Conservation (phyloP, 2,329 filamentous ascomycete genomes). For the Macrophomina tecta region DNA sequence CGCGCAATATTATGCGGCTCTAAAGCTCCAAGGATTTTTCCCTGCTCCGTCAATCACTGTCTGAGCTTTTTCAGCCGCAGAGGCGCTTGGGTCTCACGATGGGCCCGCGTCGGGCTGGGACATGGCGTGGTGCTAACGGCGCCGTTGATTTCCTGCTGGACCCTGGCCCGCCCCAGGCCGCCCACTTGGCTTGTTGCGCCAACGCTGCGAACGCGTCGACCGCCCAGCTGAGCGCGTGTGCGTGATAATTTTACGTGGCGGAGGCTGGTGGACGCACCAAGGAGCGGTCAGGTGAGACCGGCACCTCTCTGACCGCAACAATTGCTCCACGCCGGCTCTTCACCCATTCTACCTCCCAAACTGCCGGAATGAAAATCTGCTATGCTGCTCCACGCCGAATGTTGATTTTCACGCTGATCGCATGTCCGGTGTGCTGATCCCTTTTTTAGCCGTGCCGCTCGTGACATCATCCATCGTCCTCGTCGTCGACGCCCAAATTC, state of each 20-base stretch:
- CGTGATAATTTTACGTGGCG: slow-evolving; percentile 19
- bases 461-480: slow-evolving; percentile 36
- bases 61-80: slow-evolving; percentile 16
- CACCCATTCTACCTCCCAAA: neutral
- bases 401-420: neutral
- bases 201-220: slow-evolving; percentile 10
- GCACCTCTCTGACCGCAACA: neutral
- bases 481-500: slow-evolving; percentile 42
- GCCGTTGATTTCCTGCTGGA: slow-evolving; percentile 18
- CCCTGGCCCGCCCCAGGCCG: slow-evolving; percentile 15
- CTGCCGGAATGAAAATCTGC: neutral
- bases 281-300: slow-evolving; percentile 14
- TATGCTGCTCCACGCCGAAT: neutral
- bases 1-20: slow-evolving; percentile 6
- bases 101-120: neutral
- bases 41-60: neutral
- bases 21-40: neutral
- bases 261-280: slow-evolving; percentile 1
- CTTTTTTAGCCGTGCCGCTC: slow-evolving; percentile 4
- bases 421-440: slow-evolving; percentile 3
- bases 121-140: slow-evolving; percentile 10
- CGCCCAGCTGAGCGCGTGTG: neutral
- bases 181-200: slow-evolving; percentile 14
- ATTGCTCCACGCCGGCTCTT: slow-evolving; percentile 1
- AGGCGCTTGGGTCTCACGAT: slow-evolving; percentile 3